Evolutionary conservation across 176 grass and related monocot species (phyloP), one percentile per base, ranked within the genome.

Genomic region (Pharus latifolius): DNA sequence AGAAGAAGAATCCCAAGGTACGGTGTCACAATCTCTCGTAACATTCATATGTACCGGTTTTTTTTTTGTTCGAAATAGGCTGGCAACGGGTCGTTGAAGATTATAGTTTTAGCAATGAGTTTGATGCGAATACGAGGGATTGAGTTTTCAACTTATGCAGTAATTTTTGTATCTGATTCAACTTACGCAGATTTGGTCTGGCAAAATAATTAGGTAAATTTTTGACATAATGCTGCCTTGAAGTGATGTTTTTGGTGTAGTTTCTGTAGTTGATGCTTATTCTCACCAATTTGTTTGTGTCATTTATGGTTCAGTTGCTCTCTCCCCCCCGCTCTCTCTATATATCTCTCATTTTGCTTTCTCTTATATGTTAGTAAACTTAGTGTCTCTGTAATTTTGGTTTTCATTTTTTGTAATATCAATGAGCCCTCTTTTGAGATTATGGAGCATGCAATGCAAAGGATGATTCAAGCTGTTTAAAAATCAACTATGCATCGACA

Each of bases 1-100:
- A 96, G 41, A 78, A 79, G 60, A 84, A 79, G 49, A 96, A 96
- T 43, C 92, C 92, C 15, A 96, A 96, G 92, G 92, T 91, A 91
- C 23, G 55, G 33, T 57, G 2, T 18, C 8, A 52, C 13, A 10
- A 32, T 20, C 37, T 69, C 15, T 9, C n/a, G n/a, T n/a, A n/a
- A n/a, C n/a, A n/a, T n/a, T n/a, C n/a, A n/a, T n/a, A n/a, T n/a
- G n/a, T n/a, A n/a, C n/a, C 68, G 17, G 9, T 22, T 58, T 49
- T 33, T 35, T 33, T 33, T 22, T 13, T 7, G 10, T 24, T 28
- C 2, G 2, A 30, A 15, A 13, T 7, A 22, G 32, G 31, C 22
- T 60, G n/a, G n/a, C n/a, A n/a, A n/a, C n/a, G n/a, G n/a, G n/a
- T n/a, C n/a, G n/a, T n/a, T n/a, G n/a, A n/a, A n/a, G n/a, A n/a